Evolutionary conservation across 805 yeast genomes (phyloP), one percentile per base, ranked within the genome.

Genomic region (Candida quercuum): DNA sequence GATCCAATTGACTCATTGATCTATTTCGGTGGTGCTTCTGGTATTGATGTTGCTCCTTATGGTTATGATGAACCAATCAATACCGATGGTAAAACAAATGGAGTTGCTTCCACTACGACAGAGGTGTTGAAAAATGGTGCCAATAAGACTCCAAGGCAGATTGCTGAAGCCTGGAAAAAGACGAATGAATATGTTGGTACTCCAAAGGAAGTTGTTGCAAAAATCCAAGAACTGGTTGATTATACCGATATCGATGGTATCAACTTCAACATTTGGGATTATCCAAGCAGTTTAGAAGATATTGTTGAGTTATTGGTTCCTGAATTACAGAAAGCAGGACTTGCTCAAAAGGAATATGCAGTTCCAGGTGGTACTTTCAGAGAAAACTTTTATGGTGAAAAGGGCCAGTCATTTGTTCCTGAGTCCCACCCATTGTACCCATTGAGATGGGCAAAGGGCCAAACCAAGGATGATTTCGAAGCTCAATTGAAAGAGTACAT

Each of bases 171-270:
- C 15, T 38, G 41, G 41, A 25, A 34, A 26, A 58, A 59, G 11
- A 51, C 57, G 9, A 33, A 39, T 15, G 33, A 57, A 41, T 40
- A 43, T n/a, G 34, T 43, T 29, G 73, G 73, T 2, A 58, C 66
- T 15, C 54, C 68, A 4, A 41, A 49, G 26, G 62, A 61, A 31
- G 67, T 68, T 10, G 70, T 69, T 4, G 66, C 65, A 38, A 57
- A 58, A 30, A 52, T 67, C 30, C 66, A 64, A 42, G 38, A 52
- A 36, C 67, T 69, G 68, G 64, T 62, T 10, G 66, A 66, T 14
- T 46, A 56, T 8, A 57, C 67, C 8, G 67, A 58, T 32, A 56
- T 67, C 11, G 72, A 67, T 41, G 72, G 72, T 1, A 67, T 67
- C 45, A 67, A 67, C 38, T 55, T 67, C 34, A 60, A 66, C 2